Evolutionary conservation across 257 asterid species (phyloP), one percentile per base, ranked within the genome.

Genomic region (Nicotiana knightiana): DNA sequence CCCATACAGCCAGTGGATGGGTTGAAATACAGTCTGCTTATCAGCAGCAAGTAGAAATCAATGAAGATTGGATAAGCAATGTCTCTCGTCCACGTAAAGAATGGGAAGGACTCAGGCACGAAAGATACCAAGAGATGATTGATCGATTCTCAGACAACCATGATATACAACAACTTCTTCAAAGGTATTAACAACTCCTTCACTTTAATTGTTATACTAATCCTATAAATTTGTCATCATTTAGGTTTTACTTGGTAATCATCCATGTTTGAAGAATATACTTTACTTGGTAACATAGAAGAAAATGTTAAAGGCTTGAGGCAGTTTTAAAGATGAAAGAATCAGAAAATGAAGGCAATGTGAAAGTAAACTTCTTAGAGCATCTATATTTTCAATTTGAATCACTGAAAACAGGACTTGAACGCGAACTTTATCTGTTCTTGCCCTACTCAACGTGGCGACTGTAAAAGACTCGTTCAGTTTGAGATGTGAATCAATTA

Each of bases 91-190:
- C 98, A 11, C 94, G 95, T 6, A 89, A 95, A 54, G 91, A 91
- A 59, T 95, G 98, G 98, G 98, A 95, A 86, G 90, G 76, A 83
- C 94, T 95, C 58, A 93, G 98, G 83, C 92, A 91, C 84, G 97
- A 86, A 81, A 93, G 98, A 84, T 93, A 95, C 79, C 95, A 89
- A 78, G 98, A 95, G 86, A 95, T 95, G 98, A 97, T 91, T 28
- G 95, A 93, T 86, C 97, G 93, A 59, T 95, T 84, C 91, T 15
- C 51, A 66, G 86, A 86, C 51, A 93, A 95, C 17, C 87, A 92
- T 67, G 98, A 95, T 37, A 90, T 93, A 17, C 92, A 93, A 21
- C 39, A 55, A 17, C 96, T 94, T 48, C 98, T 94, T 58, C 84
- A 87, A 81, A 91, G 98, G 98, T 93, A 43, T 67, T 21, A 17